A percentile compares a stretch with the other conserved stretches of the same genome.
Evolutionary conservation across 345 rosid species (phyloP).

Genomic region (Mangifera indica): DNA sequence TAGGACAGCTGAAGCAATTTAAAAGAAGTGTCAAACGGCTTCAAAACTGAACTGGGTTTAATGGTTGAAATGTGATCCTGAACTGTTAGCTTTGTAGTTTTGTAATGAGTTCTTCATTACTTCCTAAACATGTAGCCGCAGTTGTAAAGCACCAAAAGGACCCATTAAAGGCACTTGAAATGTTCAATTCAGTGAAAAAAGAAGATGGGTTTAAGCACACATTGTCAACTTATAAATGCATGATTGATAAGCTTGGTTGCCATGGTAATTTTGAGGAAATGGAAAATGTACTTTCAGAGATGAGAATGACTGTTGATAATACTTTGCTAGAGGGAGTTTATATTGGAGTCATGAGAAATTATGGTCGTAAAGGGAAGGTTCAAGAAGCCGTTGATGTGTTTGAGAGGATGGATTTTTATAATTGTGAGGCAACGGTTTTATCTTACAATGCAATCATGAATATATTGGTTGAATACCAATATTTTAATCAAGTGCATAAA

Average conservation of each 20-base stretch:
- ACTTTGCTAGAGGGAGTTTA: constrained; percentile 75
- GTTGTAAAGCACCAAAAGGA: constrained; percentile 70
- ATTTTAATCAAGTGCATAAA: constrained; percentile 77
- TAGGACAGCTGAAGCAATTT: constrained; percentile 23
- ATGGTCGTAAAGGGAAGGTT: constrained; percentile 73
- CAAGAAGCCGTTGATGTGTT: constrained; percentile 83
- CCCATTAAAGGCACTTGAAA: constrained; percentile 64
- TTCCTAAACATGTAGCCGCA: constrained; percentile 78
- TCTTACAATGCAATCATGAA: constrained; percentile 84
- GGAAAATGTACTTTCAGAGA: constrained; percentile 59
- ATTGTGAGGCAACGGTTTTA: constrained; percentile 61
- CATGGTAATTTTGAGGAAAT: constrained; percentile 74
- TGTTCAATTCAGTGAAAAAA: constrained; percentile 69
- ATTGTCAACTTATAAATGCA: constrained; percentile 60
- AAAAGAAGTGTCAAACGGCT: constrained; percentile 10
- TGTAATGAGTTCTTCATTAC: constrained; percentile 59
- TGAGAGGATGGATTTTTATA: constrained; percentile 91
- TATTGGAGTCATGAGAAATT: constrained; percentile 63
- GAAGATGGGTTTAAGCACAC: constrained; percentile 75
- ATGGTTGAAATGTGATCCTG: constrained; percentile 13
- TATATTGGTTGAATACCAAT: constrained; percentile 63
- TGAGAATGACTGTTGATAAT: constrained; percentile 47
- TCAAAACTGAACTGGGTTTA: constrained; percentile 5
- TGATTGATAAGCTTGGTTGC: constrained; percentile 73
- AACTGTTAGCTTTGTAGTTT: constrained; percentile 1